Conservation (phyloP, 495 filamentous ascomycete genomes). For the Podospora anserina region DNA sequence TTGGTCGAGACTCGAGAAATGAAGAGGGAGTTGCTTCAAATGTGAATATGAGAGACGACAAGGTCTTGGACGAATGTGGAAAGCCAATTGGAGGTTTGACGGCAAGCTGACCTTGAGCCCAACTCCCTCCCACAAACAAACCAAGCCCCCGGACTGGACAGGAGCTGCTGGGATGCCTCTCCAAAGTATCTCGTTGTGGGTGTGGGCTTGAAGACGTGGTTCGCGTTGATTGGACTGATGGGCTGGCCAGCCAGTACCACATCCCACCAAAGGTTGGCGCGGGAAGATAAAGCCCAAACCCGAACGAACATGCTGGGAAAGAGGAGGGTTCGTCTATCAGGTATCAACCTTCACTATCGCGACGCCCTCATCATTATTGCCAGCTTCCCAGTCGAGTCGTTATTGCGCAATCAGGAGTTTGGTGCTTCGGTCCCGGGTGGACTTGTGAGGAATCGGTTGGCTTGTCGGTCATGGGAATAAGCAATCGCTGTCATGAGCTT, state of each 20-base stretch:
- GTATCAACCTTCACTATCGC: constrained; percentile 22
- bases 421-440: background rate
- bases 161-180: constrained; percentile 28
- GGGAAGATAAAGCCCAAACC: constrained; percentile 39
- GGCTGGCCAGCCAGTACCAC: constrained; percentile 32
- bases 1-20: background rate
- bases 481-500: background rate
- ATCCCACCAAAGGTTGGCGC: constrained; percentile 33
- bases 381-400: background rate
- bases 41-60: background rate
- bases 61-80: background rate
- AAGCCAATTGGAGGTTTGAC: constrained; percentile 1
- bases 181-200: constrained; percentile 26
- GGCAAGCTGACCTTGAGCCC: constrained; percentile 21
- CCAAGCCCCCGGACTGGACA: constrained; percentile 22
- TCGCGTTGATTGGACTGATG: constrained; percentile 36
- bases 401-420: constrained; percentile 1
- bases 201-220: constrained; percentile 43
- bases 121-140: constrained; percentile 6
- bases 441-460: background rate
- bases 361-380: constrained; percentile 22
- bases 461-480: background rate
- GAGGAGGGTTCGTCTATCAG: constrained; percentile 12
- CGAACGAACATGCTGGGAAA: constrained; percentile 25
- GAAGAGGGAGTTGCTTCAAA: background rate